Percentiles rank a stretch among this genome's conserved stretches.
Conservation (phyloP, 2,329 filamentous ascomycete genomes). For the Meredithiella fracta region DNA sequence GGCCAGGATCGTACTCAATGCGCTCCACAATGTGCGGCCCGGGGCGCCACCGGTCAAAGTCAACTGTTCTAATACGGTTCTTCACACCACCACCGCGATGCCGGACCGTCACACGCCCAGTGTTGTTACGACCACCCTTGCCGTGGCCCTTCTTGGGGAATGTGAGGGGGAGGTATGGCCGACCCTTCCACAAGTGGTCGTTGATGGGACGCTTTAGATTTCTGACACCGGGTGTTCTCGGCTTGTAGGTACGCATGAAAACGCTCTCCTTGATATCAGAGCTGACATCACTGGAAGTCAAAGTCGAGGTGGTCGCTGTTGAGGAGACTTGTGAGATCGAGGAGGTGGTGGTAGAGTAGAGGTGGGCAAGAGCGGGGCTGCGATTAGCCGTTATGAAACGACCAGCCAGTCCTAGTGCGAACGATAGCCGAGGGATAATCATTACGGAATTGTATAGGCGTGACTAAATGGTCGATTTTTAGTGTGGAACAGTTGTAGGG, state of each 20-base stretch:
- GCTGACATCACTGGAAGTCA: not conserved
- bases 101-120: conserved; percentile 69
- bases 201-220: conserved; percentile 88
- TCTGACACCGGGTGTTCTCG: conserved; percentile 77
- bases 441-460: conserved; percentile 1
- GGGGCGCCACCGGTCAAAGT: conserved; percentile 63
- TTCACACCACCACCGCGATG: conserved; percentile 88
- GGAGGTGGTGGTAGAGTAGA: conserved; percentile 3
- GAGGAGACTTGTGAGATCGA: not conserved
- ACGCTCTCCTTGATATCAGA: conserved; percentile 6
- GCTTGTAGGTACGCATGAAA: conserved; percentile 74
- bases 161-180: conserved; percentile 67
- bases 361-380: conserved; percentile 9
- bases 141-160: conserved; percentile 83
- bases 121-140: conserved; percentile 84
- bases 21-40: conserved; percentile 81
- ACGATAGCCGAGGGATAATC: conserved; percentile 13
- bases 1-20: conserved; percentile 89
- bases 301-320: not conserved
- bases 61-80: conserved; percentile 77
- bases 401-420: conserved; percentile 11
- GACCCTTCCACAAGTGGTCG: conserved; percentile 91
- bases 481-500: not conserved
- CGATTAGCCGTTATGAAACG: conserved; percentile 9
- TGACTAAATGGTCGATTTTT: not conserved